Conservation (phyloP, 495 filamentous ascomycete species). For the Neurospora cerealis region DNA sequence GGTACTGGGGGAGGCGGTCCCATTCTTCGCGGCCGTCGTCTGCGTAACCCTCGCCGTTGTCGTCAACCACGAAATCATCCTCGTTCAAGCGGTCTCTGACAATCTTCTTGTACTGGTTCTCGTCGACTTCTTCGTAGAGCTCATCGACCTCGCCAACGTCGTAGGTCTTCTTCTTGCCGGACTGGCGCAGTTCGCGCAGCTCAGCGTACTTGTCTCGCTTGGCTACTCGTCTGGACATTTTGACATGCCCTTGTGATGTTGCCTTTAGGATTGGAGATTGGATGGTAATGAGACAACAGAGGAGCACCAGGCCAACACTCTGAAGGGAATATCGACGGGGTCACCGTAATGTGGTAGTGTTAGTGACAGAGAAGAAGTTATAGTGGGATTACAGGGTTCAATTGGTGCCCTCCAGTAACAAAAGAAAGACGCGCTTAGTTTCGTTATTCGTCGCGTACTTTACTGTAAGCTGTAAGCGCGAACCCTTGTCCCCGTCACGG, state of each 20-base stretch:
- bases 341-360: neutral
- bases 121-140: slow-evolving; percentile 93
- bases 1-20: slow-evolving; percentile 60
- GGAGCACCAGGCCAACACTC: neutral
- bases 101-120: slow-evolving; percentile 93
- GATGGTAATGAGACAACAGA: neutral
- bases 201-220: slow-evolving; percentile 57
- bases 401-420: neutral
- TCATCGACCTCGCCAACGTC: slow-evolving; percentile 74
- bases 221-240: slow-evolving; percentile 35
- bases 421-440: neutral
- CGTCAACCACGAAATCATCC: slow-evolving; percentile 95
- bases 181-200: slow-evolving; percentile 70
- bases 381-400: neutral
- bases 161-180: slow-evolving; percentile 90
- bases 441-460: neutral
- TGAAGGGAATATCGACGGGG: neutral
- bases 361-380: neutral
- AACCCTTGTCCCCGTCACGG: neutral
- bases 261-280: neutral
- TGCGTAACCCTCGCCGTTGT: slow-evolving; percentile 87
- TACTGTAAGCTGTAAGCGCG: neutral
- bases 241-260: neutral
- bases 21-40: slow-evolving; percentile 97
- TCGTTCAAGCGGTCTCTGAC: slow-evolving; percentile 80